Conservation (phyloP, 2,329 filamentous ascomycete species). For the Cercospora citrullina region DNA sequence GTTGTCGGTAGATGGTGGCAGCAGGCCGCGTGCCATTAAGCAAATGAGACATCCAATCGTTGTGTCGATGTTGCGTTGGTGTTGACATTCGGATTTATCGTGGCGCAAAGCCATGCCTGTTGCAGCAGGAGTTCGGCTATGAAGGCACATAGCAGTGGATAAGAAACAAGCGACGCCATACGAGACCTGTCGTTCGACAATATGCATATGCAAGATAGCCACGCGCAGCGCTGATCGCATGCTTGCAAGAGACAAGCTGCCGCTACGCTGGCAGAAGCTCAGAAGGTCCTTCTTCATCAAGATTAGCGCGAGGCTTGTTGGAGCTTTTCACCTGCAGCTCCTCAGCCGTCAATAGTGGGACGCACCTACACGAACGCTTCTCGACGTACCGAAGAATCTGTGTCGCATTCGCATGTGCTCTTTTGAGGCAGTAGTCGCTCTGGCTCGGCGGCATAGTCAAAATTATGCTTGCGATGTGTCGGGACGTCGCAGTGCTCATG, state of each 20-base stretch:
- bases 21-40: neutral
- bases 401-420: neutral
- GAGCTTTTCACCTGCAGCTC: conserved; percentile 1
- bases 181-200: neutral
- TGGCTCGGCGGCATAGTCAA: neutral
- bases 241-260: conserved; percentile 11
- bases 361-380: neutral
- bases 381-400: neutral
- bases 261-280: neutral
- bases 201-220: neutral
- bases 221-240: neutral
- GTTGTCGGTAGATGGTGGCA: neutral
- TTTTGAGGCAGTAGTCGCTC: neutral
- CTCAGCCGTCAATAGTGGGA: neutral
- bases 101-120: neutral
- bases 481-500: neutral
- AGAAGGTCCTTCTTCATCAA: conserved; percentile 11
- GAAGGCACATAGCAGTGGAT: neutral
- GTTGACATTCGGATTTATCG: neutral
- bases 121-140: neutral
- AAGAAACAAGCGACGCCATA: neutral
- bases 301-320: conserved; percentile 10
- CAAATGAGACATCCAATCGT: neutral
- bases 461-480: neutral
- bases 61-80: neutral